Evolutionary conservation across 805 yeast genomes (phyloP), one percentile per base, ranked within the genome.

Genomic region (Yamadazyma laniorum): DNA sequence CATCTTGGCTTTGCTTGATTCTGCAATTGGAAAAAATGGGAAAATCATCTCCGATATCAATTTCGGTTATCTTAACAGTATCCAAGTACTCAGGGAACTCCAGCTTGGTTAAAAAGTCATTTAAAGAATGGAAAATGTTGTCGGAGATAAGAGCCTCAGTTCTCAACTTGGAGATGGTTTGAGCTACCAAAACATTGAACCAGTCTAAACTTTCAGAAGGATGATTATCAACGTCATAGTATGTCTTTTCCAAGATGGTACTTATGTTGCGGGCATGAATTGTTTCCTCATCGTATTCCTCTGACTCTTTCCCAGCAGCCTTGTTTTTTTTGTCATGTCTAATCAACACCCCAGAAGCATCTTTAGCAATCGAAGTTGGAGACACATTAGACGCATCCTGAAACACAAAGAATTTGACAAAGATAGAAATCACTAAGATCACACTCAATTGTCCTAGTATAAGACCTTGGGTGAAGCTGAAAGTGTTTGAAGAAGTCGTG

Each of bases 11-110:
- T 43, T 79, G 80, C 45, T 72, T 72, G 26, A 93, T 85, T 34
- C 95, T 74, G 61, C 99, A 93, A 55, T 93, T 93, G 40, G 95
- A 85, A 56, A 93, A 86, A 35, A 93, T 86, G 3, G 99, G 99
- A 56, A 82, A 93, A 59, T 90, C 97, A 56, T 88, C 86, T 23
- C 99, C 99, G 40, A 93, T 82, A 51, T 89, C 91, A 18, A 93
- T 79, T 52, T 91, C 97, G 1, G 90, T 85, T 33, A 93, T 78
- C 43, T 75, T 75, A 28, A 93, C 80, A 17, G 76, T 74, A 55
- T 83, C 96, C 34, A 93, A 59, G 58, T 82, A 91, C 39, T 83
- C 90, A 1, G 97, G 96, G 17, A 86, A 60, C 16, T 77, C 77
- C 47, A 82, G 77, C 13, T 72, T 65, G 33, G 72, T 66, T 31